phyloP scores from a whole-genome alignment of 2,329 filamentous ascomycete species.

The Exophiala phaeomuriformis region DNA sequence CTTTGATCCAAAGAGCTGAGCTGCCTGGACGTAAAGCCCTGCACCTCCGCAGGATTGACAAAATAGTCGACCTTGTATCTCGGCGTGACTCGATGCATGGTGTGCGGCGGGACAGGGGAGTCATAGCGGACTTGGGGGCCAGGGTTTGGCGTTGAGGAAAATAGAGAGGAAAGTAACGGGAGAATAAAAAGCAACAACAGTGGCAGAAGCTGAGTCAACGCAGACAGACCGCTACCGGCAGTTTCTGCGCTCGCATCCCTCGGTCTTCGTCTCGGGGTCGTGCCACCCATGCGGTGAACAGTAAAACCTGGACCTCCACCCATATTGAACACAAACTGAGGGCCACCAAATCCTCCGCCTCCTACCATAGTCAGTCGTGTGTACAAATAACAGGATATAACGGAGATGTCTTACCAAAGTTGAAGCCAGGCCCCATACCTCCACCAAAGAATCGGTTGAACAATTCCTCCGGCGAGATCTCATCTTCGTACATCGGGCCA shows the following conservation, averaged over 20 bases:
- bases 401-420: constrained; percentile 51
- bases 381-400: not conserved
- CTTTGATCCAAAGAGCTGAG: constrained; percentile 66
- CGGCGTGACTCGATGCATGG: constrained; percentile 62
- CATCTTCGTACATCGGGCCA: constrained; percentile 68
- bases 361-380: constrained; percentile 31
- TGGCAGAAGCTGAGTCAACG: constrained; percentile 69
- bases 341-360: constrained; percentile 63
- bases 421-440: constrained; percentile 52
- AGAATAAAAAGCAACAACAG: constrained; percentile 84
- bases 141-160: constrained; percentile 51
- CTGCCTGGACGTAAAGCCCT: constrained; percentile 60
- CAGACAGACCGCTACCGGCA: constrained; percentile 46
- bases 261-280: constrained; percentile 66
- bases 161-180: constrained; percentile 72
- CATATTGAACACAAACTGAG: constrained; percentile 91
- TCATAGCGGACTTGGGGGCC: constrained; percentile 73
- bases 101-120: constrained; percentile 61
- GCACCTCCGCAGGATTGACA: constrained; percentile 70
- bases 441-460: constrained; percentile 96
- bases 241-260: constrained; percentile 53
- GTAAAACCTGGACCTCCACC: constrained; percentile 84
- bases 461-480: constrained; percentile 93
- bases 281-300: constrained; percentile 91
- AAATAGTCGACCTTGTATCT: constrained; percentile 74